phyloP scores from a whole-genome alignment of 2,329 filamentous ascomycete species.

The Byssoonygena ceratinophila region DNA sequence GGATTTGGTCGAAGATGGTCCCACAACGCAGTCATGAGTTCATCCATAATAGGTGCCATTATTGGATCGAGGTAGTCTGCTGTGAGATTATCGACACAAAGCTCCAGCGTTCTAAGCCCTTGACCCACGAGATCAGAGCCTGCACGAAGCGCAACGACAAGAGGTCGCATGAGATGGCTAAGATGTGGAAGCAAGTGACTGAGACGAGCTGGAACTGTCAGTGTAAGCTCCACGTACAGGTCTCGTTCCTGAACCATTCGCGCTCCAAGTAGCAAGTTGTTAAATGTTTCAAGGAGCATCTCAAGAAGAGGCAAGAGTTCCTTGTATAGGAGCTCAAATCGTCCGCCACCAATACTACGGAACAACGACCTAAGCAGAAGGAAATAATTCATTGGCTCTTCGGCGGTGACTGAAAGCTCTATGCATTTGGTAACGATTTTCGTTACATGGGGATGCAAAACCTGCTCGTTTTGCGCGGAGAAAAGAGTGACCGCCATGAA shows the following conservation, averaged over 20 bases:
- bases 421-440: constrained; percentile 97
- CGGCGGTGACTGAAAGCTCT: constrained; percentile 84
- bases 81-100: constrained; percentile 96
- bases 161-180: constrained; percentile 89
- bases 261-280: constrained; percentile 83
- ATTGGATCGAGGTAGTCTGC: constrained; percentile 97
- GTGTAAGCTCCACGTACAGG: constrained; percentile 89
- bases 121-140: constrained; percentile 92
- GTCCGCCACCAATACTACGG: constrained; percentile 87
- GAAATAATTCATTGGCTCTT: constrained; percentile 99
- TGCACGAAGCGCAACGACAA: constrained; percentile 88
- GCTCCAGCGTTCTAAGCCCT: constrained; percentile 79
- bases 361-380: constrained; percentile 84
- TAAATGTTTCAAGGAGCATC: constrained; percentile 94
- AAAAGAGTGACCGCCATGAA: constrained; percentile 99
- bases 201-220: constrained; percentile 87
- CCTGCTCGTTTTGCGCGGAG: constrained; percentile 85
- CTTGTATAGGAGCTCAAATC: constrained; percentile 97
- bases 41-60: constrained; percentile 97
- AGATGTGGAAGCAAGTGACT: constrained; percentile 92
- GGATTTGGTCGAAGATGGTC: constrained; percentile 88
- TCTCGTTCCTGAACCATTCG: constrained; percentile 84
- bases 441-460: constrained; percentile 87
- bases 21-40: constrained; percentile 95
- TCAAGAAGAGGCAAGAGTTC: constrained; percentile 91